Percentiles rank a stretch among this genome's conserved stretches.
phyloP scores from a whole-genome alignment of 2,329 filamentous ascomycete genomes.

The Sporothrix pallida region DNA sequence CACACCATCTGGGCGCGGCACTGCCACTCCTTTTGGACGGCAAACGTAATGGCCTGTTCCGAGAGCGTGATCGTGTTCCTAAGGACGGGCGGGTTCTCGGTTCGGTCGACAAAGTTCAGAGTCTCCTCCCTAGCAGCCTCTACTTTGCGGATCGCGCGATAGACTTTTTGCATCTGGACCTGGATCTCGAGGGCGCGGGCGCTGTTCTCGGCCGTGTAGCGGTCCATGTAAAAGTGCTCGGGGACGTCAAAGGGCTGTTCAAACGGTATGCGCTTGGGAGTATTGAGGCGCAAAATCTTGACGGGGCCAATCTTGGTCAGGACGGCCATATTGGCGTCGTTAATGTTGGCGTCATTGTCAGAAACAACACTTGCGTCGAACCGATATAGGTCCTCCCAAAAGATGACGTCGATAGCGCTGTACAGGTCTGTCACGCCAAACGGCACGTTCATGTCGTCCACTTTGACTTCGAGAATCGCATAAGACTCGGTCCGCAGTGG shows the following conservation, averaged over 20 bases:
- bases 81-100: constrained; percentile 22
- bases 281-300: constrained; percentile 38
- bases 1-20: constrained; percentile 36
- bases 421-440: constrained; percentile 60
- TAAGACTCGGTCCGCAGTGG: constrained; percentile 28
- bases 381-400: constrained; percentile 39
- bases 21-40: constrained; percentile 39
- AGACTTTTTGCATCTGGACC: constrained; percentile 34
- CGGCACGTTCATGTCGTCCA: constrained; percentile 80
- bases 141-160: constrained; percentile 33
- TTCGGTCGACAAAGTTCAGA: constrained; percentile 25
- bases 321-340: constrained; percentile 30
- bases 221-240: constrained; percentile 40
- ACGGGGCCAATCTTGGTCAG: constrained; percentile 33
- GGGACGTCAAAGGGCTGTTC: constrained; percentile 39
- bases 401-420: constrained; percentile 46
- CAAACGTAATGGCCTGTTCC: constrained; percentile 37
- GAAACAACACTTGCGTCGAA: not conserved
- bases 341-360: not conserved
- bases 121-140: constrained; percentile 28
- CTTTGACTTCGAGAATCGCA: constrained; percentile 38
- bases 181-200: constrained; percentile 37
- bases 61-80: constrained; percentile 36
- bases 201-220: constrained; percentile 39
- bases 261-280: constrained; percentile 23